Percentiles rank a stretch among this genome's conserved stretches.
Conservation (phyloP, 805 yeast genomes). For the Myxozyma sirexii region DNA sequence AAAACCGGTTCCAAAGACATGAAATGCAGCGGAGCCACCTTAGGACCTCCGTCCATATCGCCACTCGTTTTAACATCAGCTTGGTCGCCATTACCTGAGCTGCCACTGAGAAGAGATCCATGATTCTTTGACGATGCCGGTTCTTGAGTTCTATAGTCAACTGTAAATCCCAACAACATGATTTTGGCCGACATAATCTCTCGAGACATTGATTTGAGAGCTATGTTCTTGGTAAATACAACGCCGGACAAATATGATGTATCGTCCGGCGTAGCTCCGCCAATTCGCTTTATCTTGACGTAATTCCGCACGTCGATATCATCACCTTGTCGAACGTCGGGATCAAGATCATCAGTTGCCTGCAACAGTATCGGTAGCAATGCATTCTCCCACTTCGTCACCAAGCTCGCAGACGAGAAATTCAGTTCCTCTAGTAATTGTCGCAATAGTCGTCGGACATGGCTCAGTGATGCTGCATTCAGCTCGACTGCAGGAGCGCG, state of each 20-base stretch:
- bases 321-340: slow-evolving; percentile 64
- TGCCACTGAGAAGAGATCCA: background rate
- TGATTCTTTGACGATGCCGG: slow-evolving; percentile 42
- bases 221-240: slow-evolving; percentile 80
- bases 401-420: slow-evolving; percentile 44
- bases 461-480: slow-evolving; percentile 43
- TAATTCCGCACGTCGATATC: slow-evolving; percentile 85
- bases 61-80: background rate
- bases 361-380: slow-evolving; percentile 56
- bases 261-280: slow-evolving; percentile 70
- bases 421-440: slow-evolving; percentile 68
- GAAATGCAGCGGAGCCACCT: slow-evolving; percentile 49
- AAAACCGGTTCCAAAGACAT: slow-evolving; percentile 80
- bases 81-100: background rate
- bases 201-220: slow-evolving; percentile 76
- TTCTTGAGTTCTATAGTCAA: slow-evolving; percentile 77
- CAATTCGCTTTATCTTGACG: slow-evolving; percentile 79
- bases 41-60: background rate
- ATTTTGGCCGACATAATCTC: slow-evolving; percentile 68
- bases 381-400: slow-evolving; percentile 61
- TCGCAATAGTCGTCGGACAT: slow-evolving; percentile 54
- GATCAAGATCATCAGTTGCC: slow-evolving; percentile 60
- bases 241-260: slow-evolving; percentile 73
- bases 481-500: slow-evolving; percentile 43
- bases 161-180: slow-evolving; percentile 81